phyloP scores from a whole-genome alignment of 2,329 filamentous ascomycete species.

The Ophiostoma piceae region DNA sequence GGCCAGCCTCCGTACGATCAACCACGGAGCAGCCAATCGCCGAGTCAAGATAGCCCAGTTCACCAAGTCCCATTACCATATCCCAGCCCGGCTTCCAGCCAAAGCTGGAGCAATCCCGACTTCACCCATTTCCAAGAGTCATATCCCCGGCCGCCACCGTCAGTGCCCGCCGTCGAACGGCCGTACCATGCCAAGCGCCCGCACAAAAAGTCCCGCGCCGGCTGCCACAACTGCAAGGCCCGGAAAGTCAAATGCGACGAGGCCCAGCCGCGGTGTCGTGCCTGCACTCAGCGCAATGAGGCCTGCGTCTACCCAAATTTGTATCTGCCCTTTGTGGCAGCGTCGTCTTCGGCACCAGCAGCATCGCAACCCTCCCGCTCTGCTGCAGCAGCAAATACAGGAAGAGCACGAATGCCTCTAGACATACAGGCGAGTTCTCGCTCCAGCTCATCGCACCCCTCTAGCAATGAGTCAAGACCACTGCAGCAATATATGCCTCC shows the following conservation, averaged over 20 bases:
- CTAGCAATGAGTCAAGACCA: background rate
- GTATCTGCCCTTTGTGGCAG: background rate
- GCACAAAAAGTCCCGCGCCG: conserved; percentile 51
- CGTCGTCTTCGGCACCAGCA: background rate
- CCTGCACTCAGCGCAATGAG: conserved; percentile 45
- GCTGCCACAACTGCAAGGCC: conserved; percentile 50
- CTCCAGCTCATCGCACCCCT: background rate
- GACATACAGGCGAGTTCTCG: background rate
- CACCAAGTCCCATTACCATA: background rate
- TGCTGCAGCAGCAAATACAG: background rate
- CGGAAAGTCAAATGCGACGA: conserved; percentile 55
- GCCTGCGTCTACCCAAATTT: conserved; percentile 34
- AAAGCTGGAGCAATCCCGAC: background rate
- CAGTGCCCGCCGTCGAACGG: conserved; percentile 22
- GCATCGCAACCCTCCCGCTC: background rate
- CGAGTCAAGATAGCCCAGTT: background rate
- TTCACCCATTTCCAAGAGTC: background rate
- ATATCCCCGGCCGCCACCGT: background rate
- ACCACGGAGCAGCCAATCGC: background rate
- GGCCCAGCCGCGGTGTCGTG: conserved; percentile 44
- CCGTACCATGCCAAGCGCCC: conserved; percentile 47
- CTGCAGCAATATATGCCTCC: background rate
- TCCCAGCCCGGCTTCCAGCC: background rate
- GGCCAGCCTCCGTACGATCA: background rate
- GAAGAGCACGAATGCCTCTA: background rate